Conservation (phyloP, 1,284 basidiomycete genomes). For the Austroboletus novae-zelandiae region DNA sequence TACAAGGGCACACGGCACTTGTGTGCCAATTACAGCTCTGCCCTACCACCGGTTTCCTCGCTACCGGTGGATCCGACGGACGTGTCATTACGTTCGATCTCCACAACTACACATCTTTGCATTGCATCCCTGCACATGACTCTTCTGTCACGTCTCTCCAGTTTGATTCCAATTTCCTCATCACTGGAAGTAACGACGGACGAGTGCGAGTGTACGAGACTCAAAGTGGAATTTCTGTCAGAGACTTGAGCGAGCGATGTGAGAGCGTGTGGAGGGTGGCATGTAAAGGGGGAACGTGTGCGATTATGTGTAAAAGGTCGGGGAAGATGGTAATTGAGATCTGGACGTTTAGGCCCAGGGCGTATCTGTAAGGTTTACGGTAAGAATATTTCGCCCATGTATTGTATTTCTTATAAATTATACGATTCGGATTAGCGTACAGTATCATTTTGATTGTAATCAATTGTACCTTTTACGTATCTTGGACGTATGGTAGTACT, state of each 20-base stretch:
- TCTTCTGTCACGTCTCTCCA: conserved; percentile 90
- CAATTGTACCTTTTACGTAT: too few species aligned
- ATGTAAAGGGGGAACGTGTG: conserved; percentile 76
- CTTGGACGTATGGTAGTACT: too few species aligned
- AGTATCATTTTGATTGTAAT: too few species aligned
- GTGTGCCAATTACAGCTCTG: conserved; percentile 91
- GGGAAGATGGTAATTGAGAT: conserved; percentile 92
- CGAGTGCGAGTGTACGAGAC: conserved; percentile 86
- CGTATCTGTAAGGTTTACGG: conserved; percentile 18
- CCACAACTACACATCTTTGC: conserved; percentile 42
- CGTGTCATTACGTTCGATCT: conserved; percentile 90
- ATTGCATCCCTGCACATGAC: conserved; percentile 80
- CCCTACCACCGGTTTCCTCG: conserved; percentile 48
- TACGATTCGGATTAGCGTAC: background rate
- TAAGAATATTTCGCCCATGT: conserved; percentile 10
- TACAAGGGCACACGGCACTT: conserved; percentile 92
- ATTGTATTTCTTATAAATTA: conserved; percentile 8
- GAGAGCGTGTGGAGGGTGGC: conserved; percentile 90
- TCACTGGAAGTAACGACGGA: conserved; percentile 90
- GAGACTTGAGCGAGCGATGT: conserved; percentile 74
- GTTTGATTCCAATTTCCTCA: conserved; percentile 78
- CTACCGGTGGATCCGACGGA: conserved; percentile 93
- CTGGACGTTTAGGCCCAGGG: conserved; percentile 62
- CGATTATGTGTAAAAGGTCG: conserved; percentile 79
- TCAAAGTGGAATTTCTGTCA: conserved; percentile 64